phyloP scores from a whole-genome alignment of 73 alveolate species.

The Chromera velia region DNA sequence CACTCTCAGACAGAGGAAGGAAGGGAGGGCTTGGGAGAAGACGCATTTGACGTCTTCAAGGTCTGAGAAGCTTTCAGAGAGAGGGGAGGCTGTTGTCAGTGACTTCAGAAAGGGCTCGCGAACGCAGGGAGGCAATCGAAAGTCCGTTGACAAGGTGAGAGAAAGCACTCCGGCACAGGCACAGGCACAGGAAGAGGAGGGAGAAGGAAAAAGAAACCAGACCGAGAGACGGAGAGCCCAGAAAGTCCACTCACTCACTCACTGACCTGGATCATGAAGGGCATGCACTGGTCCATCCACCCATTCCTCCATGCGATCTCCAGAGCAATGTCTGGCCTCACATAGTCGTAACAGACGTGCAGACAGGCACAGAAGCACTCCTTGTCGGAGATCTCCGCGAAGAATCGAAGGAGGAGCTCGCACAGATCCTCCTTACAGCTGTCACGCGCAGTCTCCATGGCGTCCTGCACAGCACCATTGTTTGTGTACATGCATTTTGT shows the following conservation, averaged over 20 bases:
- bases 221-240: neutral
- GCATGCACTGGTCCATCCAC: conserved; percentile 85
- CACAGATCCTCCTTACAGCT: conserved; percentile 78
- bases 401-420: conserved; percentile 69
- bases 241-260: neutral
- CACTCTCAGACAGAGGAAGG: neutral
- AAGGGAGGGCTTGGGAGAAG: too few species aligned
- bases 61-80: too few species aligned
- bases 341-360: conserved; percentile 88
- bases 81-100: too few species aligned
- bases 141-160: too few species aligned
- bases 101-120: too few species aligned
- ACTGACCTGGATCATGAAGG: conserved; percentile 82
- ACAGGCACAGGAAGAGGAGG: neutral
- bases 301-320: conserved; percentile 93
- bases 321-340: conserved; percentile 90
- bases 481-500: neutral
- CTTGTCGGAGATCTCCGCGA: conserved; percentile 73
- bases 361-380: conserved; percentile 89
- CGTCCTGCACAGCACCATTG: conserved; percentile 49
- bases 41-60: too few species aligned
- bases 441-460: conserved; percentile 89
- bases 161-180: neutral
- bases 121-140: too few species aligned
- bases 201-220: neutral